Base-by-base conservation (phyloP, 2,329 filamentous ascomycete genomes). In the Venturiaceae sp. region DNA sequence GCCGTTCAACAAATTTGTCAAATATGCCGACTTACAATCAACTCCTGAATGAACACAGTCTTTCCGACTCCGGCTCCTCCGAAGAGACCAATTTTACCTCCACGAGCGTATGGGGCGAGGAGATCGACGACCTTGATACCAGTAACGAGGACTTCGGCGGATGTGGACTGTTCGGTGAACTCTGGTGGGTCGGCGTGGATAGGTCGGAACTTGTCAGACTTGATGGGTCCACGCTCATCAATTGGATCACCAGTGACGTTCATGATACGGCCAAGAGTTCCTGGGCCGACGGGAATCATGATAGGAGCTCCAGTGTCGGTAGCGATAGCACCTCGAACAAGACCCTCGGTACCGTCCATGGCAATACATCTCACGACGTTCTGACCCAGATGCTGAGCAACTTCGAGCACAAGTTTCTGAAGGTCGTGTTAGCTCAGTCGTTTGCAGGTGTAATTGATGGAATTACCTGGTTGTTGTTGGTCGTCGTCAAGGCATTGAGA, bases 71-170 rank as follows among this genome's bases (percentile, higher is more conserved):
- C 94, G 72, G 94, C 94, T 92, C 94, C 94, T 81, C 94, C 94
- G 82, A 99, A 99, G 69, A 99, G 91, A 90, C 94, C 94, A 85
- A 99, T 99, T 88, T 99, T 99, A 86, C 94, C 94, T 90, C 94
- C 94, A 95, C 94, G 94, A 76, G 94, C 94, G 80, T 99, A 99
- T 72, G 94, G 94, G 71, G 94, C 94, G 73, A 99, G 86, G 67
- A 99, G 85, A 78, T 99, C 94, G 80, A 99, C 94, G 77, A 99
- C 94, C 88, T 99, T 99, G 86, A 99, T 99, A 87, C 94, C 94
- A 68, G 94, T 99, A 71, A 95, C 89, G 69, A 99, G 86, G 78
- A 99, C 86, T 82, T 99, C 94, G 69, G 94, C 94, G 70, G 85
- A 83, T 69, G 94, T 99, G 66, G 94, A 95, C 83, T 99, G 94